Conservation (phyloP, 768 basidiomycete species). For the Mycena venus region DNA sequence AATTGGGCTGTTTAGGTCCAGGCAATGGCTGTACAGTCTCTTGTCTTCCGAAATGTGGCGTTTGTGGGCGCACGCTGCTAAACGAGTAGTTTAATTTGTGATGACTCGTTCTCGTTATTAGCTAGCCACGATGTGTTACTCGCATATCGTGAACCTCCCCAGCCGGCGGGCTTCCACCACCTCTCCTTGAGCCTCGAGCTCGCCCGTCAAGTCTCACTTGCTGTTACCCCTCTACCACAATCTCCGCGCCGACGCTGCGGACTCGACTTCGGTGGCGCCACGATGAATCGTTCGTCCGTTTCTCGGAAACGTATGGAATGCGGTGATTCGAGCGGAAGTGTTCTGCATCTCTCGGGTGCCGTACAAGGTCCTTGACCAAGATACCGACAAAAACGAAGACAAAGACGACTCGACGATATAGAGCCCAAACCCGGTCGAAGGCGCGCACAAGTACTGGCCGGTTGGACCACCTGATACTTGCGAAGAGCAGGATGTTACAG, state of each 20-base stretch:
- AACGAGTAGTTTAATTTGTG: background rate
- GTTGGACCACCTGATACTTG: too few relatives aligned
- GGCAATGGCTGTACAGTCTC: background rate
- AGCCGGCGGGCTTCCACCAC: background rate
- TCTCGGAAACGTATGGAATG: background rate
- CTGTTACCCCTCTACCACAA: background rate
- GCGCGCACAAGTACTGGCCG: too few relatives aligned
- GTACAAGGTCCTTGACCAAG: background rate
- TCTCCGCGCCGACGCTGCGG: background rate
- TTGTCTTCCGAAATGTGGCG: background rate
- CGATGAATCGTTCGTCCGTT: background rate
- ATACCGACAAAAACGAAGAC: background rate
- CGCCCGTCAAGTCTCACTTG: too few relatives aligned
- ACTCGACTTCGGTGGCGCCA: background rate
- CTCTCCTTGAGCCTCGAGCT: background rate
- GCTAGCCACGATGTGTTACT: conserved; percentile 9
- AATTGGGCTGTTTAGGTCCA: too few relatives aligned
- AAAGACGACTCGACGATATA: background rate
- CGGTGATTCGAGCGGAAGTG: background rate
- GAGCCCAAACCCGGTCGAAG: background rate
- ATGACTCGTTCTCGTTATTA: background rate
- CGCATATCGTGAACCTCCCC: conserved; percentile 12
- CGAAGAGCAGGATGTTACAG: background rate
- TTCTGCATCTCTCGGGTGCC: background rate
- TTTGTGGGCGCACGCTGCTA: conserved; percentile 6